Percentiles rank a stretch among this genome's conserved stretches.
Evolutionary conservation across 1,284 basidiomycete species (phyloP).

Genomic region (Rhodotorula sp.): DNA sequence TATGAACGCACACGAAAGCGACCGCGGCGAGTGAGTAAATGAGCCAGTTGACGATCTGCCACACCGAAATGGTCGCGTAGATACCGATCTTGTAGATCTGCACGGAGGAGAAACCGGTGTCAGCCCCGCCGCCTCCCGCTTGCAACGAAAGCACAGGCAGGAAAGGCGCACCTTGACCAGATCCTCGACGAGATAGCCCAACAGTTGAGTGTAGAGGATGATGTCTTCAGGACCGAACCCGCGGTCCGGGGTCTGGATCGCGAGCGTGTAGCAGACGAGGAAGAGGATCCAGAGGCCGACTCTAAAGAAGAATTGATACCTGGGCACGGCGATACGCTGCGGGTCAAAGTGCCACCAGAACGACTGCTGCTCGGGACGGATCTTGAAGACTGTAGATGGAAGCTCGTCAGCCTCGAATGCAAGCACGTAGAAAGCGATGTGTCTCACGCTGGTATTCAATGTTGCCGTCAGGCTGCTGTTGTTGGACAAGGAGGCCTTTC

Average conservation of each 20-base stretch:
- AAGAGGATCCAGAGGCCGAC: slow-evolving; percentile 78
- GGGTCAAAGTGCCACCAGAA: slow-evolving; percentile 74
- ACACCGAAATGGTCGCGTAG: slow-evolving; percentile 41
- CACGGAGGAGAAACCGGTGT: too few relatives aligned
- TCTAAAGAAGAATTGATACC: slow-evolving; percentile 56
- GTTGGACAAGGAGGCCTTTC: slow-evolving; percentile 48
- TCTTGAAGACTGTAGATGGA: slow-evolving; percentile 51
- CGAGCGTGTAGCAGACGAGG: slow-evolving; percentile 63
- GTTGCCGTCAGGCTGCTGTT: neutral
- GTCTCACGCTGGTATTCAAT: slow-evolving; percentile 28
- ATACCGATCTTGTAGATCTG: slow-evolving; percentile 33
- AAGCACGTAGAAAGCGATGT: neutral
- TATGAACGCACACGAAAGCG: slow-evolving; percentile 67
- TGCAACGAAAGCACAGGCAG: too few relatives aligned
- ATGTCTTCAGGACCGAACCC: slow-evolving; percentile 43
- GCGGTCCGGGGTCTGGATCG: slow-evolving; percentile 45
- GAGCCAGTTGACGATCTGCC: slow-evolving; percentile 66
- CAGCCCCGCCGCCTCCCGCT: too few relatives aligned
- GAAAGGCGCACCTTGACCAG: slow-evolving; percentile 29
- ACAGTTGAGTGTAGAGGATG: slow-evolving; percentile 39
- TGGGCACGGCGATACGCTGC: slow-evolving; percentile 77
- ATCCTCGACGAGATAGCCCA: slow-evolving; percentile 44
- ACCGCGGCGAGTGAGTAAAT: slow-evolving; percentile 68
- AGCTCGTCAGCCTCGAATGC: neutral
- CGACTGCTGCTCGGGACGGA: slow-evolving; percentile 48